Base-by-base conservation (phyloP, 352 stramenopile genomes). In the Globisporangium nunn region DNA sequence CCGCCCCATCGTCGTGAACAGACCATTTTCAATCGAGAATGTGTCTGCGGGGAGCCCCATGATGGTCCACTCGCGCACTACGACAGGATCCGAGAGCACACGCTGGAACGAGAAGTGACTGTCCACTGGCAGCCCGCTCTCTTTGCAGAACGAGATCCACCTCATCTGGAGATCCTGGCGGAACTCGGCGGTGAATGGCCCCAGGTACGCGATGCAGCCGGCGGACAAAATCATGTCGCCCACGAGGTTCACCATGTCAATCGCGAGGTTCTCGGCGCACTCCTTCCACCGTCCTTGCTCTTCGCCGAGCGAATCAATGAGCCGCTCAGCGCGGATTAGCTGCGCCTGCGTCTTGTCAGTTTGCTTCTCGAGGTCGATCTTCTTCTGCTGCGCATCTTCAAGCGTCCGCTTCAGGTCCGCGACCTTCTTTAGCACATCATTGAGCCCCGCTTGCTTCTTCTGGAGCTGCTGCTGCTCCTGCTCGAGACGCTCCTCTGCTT, bases 11-110 rank as follows among this genome's bases (percentile, higher is more conserved):
- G 89, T 97, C 6, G 89, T 93, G 55, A 98, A 95, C 33, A 97
- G 58, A 35, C 91, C 92, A 59, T 98, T 98, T 54, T 98, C 91
- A 28, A 92, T 96, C n/a, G 81, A 96, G 50, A 98, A 97, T 1
- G 80, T 89, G 58, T 98, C 92, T 4, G 91, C 89, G 0, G 92
- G 92, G 0, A 98, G 69, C 0, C 91, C 90, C 76, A 96, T 90
- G 35, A 97, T 92, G 31, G 93, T 95, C 92, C 92, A 98, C 53
- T 96, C 87, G 1, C 91, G 81, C 14, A 97, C 78, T 12, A 88
- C 81, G 1, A 97, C 88, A 2, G 88, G 87, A 40, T 95, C 82
- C 6, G 81, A 77, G 48, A 96, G 59, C 0, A 96, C 77, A 6
- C 81, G 77, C 60, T 95, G 77, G 49, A 96, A 85, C 10, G 82